A percentile compares a stretch with the other conserved stretches of the same genome.
These are phyloP conservation scores for Inga leiocalycina DNA, from an alignment of 306 rosid species.

Conservation along the genomic window DNA sequence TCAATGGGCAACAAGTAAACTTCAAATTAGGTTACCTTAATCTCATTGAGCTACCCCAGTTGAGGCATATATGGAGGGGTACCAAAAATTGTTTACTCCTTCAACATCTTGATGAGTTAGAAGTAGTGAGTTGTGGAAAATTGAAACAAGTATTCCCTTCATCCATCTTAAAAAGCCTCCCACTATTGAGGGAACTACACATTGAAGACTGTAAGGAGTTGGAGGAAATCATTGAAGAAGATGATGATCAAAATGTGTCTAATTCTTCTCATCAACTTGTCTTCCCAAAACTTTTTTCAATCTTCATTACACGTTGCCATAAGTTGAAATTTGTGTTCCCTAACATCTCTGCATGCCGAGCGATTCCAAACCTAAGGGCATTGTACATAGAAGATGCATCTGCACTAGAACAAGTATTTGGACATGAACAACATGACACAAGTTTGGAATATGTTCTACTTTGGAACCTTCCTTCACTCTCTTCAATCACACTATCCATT, in stretches of 20 bases:
- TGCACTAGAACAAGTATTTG: too few relatives aligned
- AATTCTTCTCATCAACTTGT: neutral
- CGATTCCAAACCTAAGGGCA: neutral
- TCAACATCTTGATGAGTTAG: neutral
- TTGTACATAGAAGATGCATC: too few relatives aligned
- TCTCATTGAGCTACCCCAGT: neutral
- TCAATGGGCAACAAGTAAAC: neutral
- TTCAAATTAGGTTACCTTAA: accelerated
- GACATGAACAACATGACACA: too few relatives aligned
- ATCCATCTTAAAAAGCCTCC: neutral
- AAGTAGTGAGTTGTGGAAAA: neutral
- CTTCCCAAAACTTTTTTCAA: neutral
- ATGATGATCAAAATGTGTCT: neutral
- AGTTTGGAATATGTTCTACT: too few relatives aligned
- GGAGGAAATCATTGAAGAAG: neutral
- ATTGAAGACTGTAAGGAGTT: neutral
- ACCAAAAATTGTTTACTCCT: neutral
- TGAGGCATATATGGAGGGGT: neutral
- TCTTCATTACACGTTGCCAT: neutral
- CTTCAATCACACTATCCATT: too few relatives aligned
- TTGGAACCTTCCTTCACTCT: too few relatives aligned
- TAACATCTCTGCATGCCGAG: neutral
- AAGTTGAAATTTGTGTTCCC: neutral
- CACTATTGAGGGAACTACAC: neutral
- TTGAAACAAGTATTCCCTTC: neutral